Evolutionary conservation across 2,329 filamentous ascomycete species (phyloP).

Genomic region (Lachnellula hyalina): DNA sequence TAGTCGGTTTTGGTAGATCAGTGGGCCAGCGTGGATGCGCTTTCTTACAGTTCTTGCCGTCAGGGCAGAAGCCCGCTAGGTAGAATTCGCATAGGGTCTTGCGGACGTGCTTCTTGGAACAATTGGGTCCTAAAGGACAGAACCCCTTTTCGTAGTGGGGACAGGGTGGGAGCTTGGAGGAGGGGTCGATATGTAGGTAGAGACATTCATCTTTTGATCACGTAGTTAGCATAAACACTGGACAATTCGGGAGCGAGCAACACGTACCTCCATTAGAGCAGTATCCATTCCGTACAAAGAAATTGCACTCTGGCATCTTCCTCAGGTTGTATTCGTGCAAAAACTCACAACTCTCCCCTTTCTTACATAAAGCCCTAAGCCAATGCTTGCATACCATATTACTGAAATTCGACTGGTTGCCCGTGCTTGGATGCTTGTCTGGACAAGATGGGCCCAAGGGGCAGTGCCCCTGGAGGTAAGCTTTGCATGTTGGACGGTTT

Average conservation of each 20-base stretch:
- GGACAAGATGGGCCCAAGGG: slow-evolving; percentile 78
- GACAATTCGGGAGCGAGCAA: neutral
- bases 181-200: slow-evolving; percentile 83
- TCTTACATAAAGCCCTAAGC: slow-evolving; percentile 95
- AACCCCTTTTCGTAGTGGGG: slow-evolving; percentile 94
- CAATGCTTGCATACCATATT: slow-evolving; percentile 98
- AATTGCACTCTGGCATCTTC: slow-evolving; percentile 98
- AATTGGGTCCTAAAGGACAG: slow-evolving; percentile 82
- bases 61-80: slow-evolving; percentile 89
- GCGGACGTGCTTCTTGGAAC: slow-evolving; percentile 83
- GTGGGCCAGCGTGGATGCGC: slow-evolving; percentile 74
- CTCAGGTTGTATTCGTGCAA: slow-evolving; percentile 97
- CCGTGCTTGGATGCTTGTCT: slow-evolving; percentile 63
- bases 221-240: slow-evolving; percentile 4
- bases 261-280: slow-evolving; percentile 71
- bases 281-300: slow-evolving; percentile 88
- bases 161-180: slow-evolving; percentile 72
- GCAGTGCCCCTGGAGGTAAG: slow-evolving; percentile 81
- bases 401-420: slow-evolving; percentile 53
- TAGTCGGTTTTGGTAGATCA: slow-evolving; percentile 69
- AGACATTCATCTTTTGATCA: slow-evolving; percentile 70
- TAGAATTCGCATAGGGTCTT: slow-evolving; percentile 79
- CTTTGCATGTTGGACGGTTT: slow-evolving; percentile 76
- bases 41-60: slow-evolving; percentile 69
- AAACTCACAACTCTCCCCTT: slow-evolving; percentile 95